Conservation (phyloP, 2,329 filamentous ascomycete species). For the Penicillium fuscoglaucum region DNA sequence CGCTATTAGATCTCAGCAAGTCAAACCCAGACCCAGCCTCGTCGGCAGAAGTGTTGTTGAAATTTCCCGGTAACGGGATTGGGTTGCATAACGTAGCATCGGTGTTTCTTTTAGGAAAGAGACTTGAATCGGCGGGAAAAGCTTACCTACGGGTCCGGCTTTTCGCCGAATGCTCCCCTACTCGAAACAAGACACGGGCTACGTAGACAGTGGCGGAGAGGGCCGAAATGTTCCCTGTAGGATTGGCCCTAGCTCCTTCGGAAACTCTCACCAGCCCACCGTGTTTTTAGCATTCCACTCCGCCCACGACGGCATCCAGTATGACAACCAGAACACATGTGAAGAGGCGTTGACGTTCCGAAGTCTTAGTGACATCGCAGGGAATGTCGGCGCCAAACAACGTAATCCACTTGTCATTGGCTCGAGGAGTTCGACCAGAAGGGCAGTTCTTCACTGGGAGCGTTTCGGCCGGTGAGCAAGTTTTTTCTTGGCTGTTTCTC, state of each 20-base stretch:
- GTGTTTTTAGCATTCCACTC: slow-evolving; percentile 5
- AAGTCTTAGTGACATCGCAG: slow-evolving; percentile 18
- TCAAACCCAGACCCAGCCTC: slow-evolving; percentile 5
- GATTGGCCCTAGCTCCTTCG: not conserved
- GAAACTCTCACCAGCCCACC: slow-evolving; percentile 14
- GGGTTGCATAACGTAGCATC: slow-evolving; percentile 30
- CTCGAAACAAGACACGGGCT: not conserved
- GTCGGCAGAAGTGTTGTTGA: slow-evolving; percentile 4
- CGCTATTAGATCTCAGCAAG: slow-evolving; percentile 18
- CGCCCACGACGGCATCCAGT: slow-evolving; percentile 14
- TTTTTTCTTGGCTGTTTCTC: slow-evolving; percentile 14
- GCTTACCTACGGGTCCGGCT: slow-evolving; percentile 12
- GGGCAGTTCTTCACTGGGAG: slow-evolving; percentile 14
- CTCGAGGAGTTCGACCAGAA: slow-evolving; percentile 19
- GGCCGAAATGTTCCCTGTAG: not conserved
- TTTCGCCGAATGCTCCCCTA: slow-evolving; percentile 4
- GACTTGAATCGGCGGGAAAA: slow-evolving; percentile 14
- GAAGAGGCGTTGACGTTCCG: slow-evolving; percentile 21
- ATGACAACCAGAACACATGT: slow-evolving; percentile 20
- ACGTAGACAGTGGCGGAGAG: not conserved
- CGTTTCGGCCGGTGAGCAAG: slow-evolving; percentile 19
- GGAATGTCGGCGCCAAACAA: not conserved
- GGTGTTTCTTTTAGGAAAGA: slow-evolving; percentile 22
- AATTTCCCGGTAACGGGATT: slow-evolving; percentile 24
- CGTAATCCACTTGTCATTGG: not conserved